phyloP scores from a whole-genome alignment of 768 basidiomycete species.

The Leccinum variicolor region DNA sequence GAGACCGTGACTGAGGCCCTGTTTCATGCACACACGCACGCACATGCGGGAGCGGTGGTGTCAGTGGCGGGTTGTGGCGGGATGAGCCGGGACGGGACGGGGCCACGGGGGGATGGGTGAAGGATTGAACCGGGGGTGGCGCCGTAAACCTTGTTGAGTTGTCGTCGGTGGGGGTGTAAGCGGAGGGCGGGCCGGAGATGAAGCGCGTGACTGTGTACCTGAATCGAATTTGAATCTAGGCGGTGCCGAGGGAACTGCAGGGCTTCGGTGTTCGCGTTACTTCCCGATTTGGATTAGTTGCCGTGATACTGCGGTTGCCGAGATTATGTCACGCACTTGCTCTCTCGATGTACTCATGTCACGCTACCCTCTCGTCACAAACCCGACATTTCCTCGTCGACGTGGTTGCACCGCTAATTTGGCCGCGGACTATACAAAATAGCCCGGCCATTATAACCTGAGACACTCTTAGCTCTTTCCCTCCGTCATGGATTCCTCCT shows the following conservation, averaged over 20 bases:
- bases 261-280: slow-evolving; percentile 27
- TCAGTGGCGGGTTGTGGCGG: slow-evolving; percentile 4
- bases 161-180: slow-evolving; percentile 16
- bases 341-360: slow-evolving; percentile 24
- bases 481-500: slow-evolving; percentile 38
- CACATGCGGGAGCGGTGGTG: not conserved
- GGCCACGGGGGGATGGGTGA: not conserved
- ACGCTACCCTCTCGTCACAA: slow-evolving; percentile 21
- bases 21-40: slow-evolving; percentile 9
- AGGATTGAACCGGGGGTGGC: slow-evolving; percentile 20
- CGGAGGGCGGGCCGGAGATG: slow-evolving; percentile 19
- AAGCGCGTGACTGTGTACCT: slow-evolving; percentile 26
- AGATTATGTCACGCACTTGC: slow-evolving; percentile 27
- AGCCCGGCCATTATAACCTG: slow-evolving; percentile 23
- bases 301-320: slow-evolving; percentile 32
- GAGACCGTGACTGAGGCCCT: slow-evolving; percentile 1
- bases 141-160: slow-evolving; percentile 7
- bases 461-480: not conserved
- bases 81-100: slow-evolving; percentile 9
- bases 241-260: slow-evolving; percentile 39
- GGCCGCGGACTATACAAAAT: slow-evolving; percentile 29
- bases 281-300: slow-evolving; percentile 36
- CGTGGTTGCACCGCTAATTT: slow-evolving; percentile 33
- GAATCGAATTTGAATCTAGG: slow-evolving; percentile 39
- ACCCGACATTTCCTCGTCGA: slow-evolving; percentile 34